Conservation (phyloP, 2,329 filamentous ascomycete genomes). For the Onygena corvina region DNA sequence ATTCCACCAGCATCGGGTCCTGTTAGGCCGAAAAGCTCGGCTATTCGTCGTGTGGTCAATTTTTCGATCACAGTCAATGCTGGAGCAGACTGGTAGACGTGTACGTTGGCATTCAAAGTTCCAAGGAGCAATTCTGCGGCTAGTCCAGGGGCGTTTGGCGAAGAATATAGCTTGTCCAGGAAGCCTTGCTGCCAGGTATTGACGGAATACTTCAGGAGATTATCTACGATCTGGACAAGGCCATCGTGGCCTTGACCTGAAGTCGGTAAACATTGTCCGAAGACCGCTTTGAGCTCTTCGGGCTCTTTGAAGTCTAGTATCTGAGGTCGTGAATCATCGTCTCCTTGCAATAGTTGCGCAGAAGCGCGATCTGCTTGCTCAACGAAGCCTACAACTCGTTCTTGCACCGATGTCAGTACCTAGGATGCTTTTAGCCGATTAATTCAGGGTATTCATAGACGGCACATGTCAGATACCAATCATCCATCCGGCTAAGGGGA, state of each 20-base stretch:
- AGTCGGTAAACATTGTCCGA: constrained; percentile 41
- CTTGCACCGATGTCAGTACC: constrained; percentile 32
- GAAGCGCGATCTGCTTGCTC: constrained; percentile 28
- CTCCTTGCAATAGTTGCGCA: constrained; percentile 46
- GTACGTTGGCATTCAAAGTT: constrained; percentile 82
- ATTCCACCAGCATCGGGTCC: constrained; percentile 60
- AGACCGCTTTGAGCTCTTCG: constrained; percentile 45
- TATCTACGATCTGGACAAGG: constrained; percentile 56
- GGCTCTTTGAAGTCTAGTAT: constrained; percentile 54
- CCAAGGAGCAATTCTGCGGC: constrained; percentile 74
- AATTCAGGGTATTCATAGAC: not conserved
- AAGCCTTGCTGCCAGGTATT: constrained; percentile 99
- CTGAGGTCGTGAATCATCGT: constrained; percentile 43
- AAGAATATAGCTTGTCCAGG: constrained; percentile 87
- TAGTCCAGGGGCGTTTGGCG: constrained; percentile 76
- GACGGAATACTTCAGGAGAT: constrained; percentile 71
- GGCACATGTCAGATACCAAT: not conserved
- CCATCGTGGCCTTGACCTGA: constrained; percentile 57
- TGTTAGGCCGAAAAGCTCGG: constrained; percentile 61
- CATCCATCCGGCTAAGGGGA: not conserved
- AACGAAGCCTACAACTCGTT: constrained; percentile 36
- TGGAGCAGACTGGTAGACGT: constrained; percentile 89
- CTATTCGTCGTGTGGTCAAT: constrained; percentile 59
- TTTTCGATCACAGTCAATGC: constrained; percentile 82
- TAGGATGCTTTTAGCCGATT: constrained; percentile 13